Percentiles rank a stretch among this genome's conserved stretches.
Conservation (phyloP, 2,329 filamentous ascomycete genomes). For the Leptographium procerum region DNA sequence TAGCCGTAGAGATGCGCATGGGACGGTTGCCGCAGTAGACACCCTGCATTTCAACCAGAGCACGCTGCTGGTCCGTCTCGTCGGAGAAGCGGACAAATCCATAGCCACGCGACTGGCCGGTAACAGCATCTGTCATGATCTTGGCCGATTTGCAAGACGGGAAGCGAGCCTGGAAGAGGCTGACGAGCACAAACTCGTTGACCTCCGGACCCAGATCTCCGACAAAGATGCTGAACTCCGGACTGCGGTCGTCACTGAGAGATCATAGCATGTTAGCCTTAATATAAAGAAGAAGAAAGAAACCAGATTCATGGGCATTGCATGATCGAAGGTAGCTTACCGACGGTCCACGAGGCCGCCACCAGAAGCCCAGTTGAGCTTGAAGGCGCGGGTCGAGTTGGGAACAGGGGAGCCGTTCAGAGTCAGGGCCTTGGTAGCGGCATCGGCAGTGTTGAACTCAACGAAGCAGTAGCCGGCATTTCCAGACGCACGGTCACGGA, state of each 20-base stretch:
- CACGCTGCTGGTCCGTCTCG: constrained; percentile 90
- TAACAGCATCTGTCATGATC: constrained; percentile 99
- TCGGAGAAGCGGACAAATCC: constrained; percentile 96
- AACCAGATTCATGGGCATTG: background rate
- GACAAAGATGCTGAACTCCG: constrained; percentile 95
- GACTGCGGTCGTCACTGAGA: constrained; percentile 79
- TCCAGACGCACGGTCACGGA: constrained; percentile 96
- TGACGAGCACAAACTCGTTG: constrained; percentile 95
- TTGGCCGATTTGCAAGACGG: constrained; percentile 98
- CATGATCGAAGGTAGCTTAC: constrained; percentile 33
- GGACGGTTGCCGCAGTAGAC: constrained; percentile 98
- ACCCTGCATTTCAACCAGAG: constrained; percentile 95
- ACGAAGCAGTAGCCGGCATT: constrained; percentile 99
- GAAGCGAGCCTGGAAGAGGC: constrained; percentile 93
- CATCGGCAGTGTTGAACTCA: constrained; percentile 73
- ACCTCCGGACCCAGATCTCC: constrained; percentile 96
- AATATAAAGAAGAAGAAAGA: background rate
- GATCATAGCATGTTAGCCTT: constrained; percentile 4
- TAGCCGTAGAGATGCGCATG: constrained; percentile 97
- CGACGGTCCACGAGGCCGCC: constrained; percentile 90
- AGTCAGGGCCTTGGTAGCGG: constrained; percentile 80
- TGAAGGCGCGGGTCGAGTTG: constrained; percentile 91
- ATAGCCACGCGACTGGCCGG: constrained; percentile 93
- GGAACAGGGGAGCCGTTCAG: constrained; percentile 85
- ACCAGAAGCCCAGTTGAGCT: constrained; percentile 98